Evolutionary conservation across 768 basidiomycete genomes (phyloP), one percentile per base, ranked within the genome.

Genomic region (Hydnomerulius pinastri): DNA sequence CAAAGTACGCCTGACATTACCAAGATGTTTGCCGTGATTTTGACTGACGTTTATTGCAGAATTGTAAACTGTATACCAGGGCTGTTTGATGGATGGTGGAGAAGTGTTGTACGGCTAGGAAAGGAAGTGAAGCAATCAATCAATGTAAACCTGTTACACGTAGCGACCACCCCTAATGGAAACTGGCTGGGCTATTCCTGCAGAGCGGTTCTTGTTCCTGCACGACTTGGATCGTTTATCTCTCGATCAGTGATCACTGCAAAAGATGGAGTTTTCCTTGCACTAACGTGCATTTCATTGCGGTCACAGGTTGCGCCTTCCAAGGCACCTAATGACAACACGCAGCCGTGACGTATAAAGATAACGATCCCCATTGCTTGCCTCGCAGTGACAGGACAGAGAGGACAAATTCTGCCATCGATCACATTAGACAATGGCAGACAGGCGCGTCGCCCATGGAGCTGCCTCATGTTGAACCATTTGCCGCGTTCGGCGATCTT

Each of bases 1-100:
- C 92, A 94, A 72, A 94, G 91, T 92, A 68, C 44, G 58, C 47
- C 27, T 4, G 25, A 42, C 12, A 18, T 29, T 38, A 35, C 4
- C 20, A 3, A 9, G 0, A 10, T 21, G 12, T 24, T 38, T 20
- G 4, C 18, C 25, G 8, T 12, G n/a, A n/a, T 13, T 25, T 8
- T 5, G 18, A 30, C 51, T 59, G 4, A 65, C 24, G 33, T 25
- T 2, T n/a, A 10, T 43, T 50, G 1, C 9, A 68, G 66, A 68
- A 37, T 46, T 68, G 1, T 68, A 64, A 46, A 38, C 21, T 15
- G 43, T 33, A 29, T 32, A 20, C 25, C 12, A 29, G 18, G 3
- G 38, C 10, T 33, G 23, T 10, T 30, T 25, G n/a, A 29, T 15
- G 43, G 33, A 35, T 25, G 29, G 15, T 39, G 44, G 28, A 17